A percentile compares a stretch with the other conserved stretches of the same genome.
phyloP scores from a whole-genome alignment of 2,329 filamentous ascomycete species.

The Aspergillus sergii region DNA sequence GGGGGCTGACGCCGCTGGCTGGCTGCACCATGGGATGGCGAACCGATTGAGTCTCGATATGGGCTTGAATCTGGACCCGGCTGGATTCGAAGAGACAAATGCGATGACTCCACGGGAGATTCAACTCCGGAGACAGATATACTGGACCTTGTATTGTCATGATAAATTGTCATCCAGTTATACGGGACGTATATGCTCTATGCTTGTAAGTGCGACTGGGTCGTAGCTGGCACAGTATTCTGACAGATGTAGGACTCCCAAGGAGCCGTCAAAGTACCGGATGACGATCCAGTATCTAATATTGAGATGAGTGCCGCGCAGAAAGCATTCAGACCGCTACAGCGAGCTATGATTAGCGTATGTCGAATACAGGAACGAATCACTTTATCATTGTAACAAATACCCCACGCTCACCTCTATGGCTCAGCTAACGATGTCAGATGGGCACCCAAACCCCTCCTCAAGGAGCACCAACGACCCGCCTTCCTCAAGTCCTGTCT shows the following conservation, averaged over 20 bases:
- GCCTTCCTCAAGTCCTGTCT: slow-evolving; percentile 35
- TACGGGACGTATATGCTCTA: slow-evolving; percentile 39
- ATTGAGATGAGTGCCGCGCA: slow-evolving; percentile 20
- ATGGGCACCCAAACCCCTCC: slow-evolving; percentile 34
- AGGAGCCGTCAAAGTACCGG: background rate
- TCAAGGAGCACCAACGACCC: slow-evolving; percentile 21
- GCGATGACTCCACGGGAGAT: slow-evolving; percentile 31
- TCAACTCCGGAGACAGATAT: slow-evolving; percentile 38
- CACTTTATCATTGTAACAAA: slow-evolving; percentile 31
- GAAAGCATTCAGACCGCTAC: background rate
- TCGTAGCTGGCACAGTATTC: background rate
- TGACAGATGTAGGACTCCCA: background rate
- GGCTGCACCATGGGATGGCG: slow-evolving; percentile 44
- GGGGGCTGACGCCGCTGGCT: slow-evolving; percentile 39
- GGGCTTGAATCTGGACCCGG: slow-evolving; percentile 41
- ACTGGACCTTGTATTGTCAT: slow-evolving; percentile 41
- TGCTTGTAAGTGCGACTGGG: slow-evolving; percentile 31
- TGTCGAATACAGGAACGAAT: slow-evolving; percentile 29
- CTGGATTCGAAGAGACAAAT: slow-evolving; percentile 28
- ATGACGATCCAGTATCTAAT: slow-evolving; percentile 15
- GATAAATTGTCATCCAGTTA: slow-evolving; percentile 41
- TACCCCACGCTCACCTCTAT: background rate
- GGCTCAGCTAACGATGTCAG: slow-evolving; percentile 13
- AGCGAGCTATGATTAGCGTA: background rate
- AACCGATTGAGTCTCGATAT: slow-evolving; percentile 40